Percentiles rank a stretch among this genome's conserved stretches.
phyloP scores from a whole-genome alignment of 768 basidiomycete species.

The Gelatoporia subvermispora region DNA sequence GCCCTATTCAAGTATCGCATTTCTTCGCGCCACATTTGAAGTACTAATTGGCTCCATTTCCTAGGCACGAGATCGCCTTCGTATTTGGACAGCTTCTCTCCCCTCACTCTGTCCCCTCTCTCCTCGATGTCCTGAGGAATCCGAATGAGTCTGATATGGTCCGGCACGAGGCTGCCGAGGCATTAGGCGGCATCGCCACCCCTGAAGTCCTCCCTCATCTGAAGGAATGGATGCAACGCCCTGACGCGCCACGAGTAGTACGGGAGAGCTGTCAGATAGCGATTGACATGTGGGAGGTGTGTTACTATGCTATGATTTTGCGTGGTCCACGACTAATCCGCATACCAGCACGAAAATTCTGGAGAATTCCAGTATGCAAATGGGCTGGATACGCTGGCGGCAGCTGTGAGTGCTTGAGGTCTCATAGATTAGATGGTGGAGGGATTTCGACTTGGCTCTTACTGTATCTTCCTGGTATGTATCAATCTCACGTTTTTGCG shows the following conservation, averaged over 20 bases:
- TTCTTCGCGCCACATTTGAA: not conserved
- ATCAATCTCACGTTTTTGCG: not conserved
- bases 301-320: constrained; percentile 18
- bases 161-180: constrained; percentile 97
- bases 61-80: constrained; percentile 96
- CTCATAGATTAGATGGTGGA: not conserved
- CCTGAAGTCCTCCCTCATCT: constrained; percentile 87
- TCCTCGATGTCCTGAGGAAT: constrained; percentile 75
- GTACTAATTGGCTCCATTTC: constrained; percentile 1
- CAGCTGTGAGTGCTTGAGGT: constrained; percentile 18
- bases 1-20: constrained; percentile 80
- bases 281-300: constrained; percentile 94
- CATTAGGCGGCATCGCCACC: constrained; percentile 93
- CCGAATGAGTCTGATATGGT: constrained; percentile 88
- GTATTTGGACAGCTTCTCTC: constrained; percentile 95
- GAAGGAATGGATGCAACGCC: constrained; percentile 74
- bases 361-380: constrained; percentile 76
- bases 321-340: not conserved
- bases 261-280: constrained; percentile 95
- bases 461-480: not conserved
- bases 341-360: constrained; percentile 69
- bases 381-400: constrained; percentile 27
- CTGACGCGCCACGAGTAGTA: constrained; percentile 84
- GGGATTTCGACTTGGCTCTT: constrained; percentile 1
- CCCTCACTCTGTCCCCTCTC: constrained; percentile 79